Conservation (phyloP, 169 alveolate genomes). For the Condylostoma magnum region DNA sequence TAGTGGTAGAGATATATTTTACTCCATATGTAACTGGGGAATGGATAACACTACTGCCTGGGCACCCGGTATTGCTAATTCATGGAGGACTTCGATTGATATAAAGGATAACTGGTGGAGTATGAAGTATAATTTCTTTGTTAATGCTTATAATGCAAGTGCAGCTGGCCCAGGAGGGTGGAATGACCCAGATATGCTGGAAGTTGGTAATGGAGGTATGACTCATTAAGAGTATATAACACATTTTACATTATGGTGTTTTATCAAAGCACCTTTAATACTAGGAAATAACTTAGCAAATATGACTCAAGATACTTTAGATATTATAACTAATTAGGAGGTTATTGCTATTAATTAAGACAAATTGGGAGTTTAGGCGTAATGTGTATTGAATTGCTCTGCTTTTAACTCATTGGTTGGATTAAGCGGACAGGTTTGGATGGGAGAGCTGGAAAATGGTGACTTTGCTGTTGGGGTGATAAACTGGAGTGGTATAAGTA, state of each 20-base stretch:
- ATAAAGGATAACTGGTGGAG: conserved; percentile 48
- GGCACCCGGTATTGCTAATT: conserved; percentile 62
- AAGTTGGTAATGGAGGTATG: conserved; percentile 79
- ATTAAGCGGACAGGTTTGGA: background rate
- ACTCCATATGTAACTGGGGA: conserved; percentile 77
- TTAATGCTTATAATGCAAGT: conserved; percentile 35
- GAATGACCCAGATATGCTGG: conserved; percentile 89
- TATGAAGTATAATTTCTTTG: conserved; percentile 31
- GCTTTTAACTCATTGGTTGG: background rate
- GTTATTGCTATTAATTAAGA: conserved; percentile 78
- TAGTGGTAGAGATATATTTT: conserved; percentile 62
- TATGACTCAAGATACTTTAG: conserved; percentile 44
- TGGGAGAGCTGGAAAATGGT: background rate
- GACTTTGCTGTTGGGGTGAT: conserved; percentile 2
- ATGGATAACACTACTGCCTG: conserved; percentile 53
- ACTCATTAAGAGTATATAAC: conserved; percentile 56
- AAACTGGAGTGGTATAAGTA: conserved; percentile 2
- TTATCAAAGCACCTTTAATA: conserved; percentile 74
- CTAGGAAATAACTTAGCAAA: conserved; percentile 73
- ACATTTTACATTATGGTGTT: conserved; percentile 79
- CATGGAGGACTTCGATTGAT: conserved; percentile 75
- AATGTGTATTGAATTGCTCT: conserved; percentile 21
- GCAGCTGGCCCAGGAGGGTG: conserved; percentile 69
- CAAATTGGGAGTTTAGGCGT: conserved; percentile 59
- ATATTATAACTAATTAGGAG: conserved; percentile 61